Conservation (phyloP, 2,329 filamentous ascomycete species). For the Claviceps quebecensis region DNA sequence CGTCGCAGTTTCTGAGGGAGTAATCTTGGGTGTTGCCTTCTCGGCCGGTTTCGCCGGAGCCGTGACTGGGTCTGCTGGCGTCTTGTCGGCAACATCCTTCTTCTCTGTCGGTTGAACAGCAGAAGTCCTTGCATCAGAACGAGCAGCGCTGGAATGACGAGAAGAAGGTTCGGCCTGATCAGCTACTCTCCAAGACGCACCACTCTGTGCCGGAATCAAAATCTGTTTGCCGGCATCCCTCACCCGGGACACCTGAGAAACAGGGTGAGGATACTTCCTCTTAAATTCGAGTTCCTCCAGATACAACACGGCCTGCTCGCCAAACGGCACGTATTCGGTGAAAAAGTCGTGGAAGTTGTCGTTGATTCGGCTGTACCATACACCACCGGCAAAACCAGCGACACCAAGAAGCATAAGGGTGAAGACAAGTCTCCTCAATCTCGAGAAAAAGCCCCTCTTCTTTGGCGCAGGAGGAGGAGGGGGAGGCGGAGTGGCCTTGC, state of each 20-base stretch:
- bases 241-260: slow-evolving; percentile 28
- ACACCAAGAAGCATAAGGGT: slow-evolving; percentile 64
- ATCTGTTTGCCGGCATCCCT: slow-evolving; percentile 54
- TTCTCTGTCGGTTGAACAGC: slow-evolving; percentile 14
- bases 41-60: slow-evolving; percentile 18
- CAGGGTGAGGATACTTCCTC: slow-evolving; percentile 55
- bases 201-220: slow-evolving; percentile 73
- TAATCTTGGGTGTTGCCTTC: slow-evolving; percentile 14
- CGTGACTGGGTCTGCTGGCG: slow-evolving; percentile 10
- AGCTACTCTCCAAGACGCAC: slow-evolving; percentile 66
- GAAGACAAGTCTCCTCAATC: slow-evolving; percentile 64
- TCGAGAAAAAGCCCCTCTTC: slow-evolving; percentile 54
- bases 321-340: slow-evolving; percentile 89
- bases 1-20: slow-evolving; percentile 8
- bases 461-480: slow-evolving; percentile 22
- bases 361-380: slow-evolving; percentile 84
- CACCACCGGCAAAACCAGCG: slow-evolving; percentile 71
- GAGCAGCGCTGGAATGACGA: slow-evolving; percentile 47
- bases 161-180: slow-evolving; percentile 42
- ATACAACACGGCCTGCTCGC: slow-evolving; percentile 87
- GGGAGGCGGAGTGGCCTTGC: slow-evolving; percentile 11
- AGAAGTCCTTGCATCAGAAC: slow-evolving; percentile 16
- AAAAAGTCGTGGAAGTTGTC: slow-evolving; percentile 99
- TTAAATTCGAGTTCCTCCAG: slow-evolving; percentile 91
- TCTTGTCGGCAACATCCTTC: slow-evolving; percentile 18